These are phyloP conservation scores for Leucosporidium creatinivorum DNA, from an alignment of 768 basidiomycete species.

Conservation along the genomic window DNA sequence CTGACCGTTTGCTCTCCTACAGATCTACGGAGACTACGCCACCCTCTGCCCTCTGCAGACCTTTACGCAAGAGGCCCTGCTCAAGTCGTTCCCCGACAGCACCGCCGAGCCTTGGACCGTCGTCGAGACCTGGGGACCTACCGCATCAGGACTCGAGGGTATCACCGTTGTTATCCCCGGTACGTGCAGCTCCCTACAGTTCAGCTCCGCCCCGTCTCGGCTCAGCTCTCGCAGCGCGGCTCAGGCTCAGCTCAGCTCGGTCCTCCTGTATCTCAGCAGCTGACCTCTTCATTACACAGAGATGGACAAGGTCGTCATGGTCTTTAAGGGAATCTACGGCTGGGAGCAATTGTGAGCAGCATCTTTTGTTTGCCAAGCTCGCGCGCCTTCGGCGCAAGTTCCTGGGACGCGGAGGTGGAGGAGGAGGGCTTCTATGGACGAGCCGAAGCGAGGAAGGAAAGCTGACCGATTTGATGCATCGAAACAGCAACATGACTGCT, in stretches of 20 bases:
- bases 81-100: conserved; percentile 30
- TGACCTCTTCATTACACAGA: background rate
- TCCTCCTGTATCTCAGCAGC: no score
- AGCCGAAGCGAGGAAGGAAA: no score
- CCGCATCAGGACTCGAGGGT: conserved; percentile 25
- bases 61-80: conserved; percentile 18
- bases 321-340: conserved; percentile 5
- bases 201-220: no score
- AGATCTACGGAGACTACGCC: conserved; percentile 24
- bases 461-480: background rate
- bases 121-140: conserved; percentile 31
- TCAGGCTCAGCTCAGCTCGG: no score
- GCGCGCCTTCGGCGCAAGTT: no score
- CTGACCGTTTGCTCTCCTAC: conserved; percentile 10
- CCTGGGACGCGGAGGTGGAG: no score
- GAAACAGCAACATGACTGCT: background rate
- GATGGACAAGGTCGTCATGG: conserved; percentile 37
- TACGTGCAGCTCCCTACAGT: background rate
- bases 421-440: no score
- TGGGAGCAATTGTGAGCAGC: conserved; percentile 6
- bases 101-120: conserved; percentile 27
- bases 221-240: no score
- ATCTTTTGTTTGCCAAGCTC: background rate
- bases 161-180: conserved; percentile 33
- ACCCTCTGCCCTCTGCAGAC: conserved; percentile 30